Base-by-base conservation (phyloP, 2,329 filamentous ascomycete species). In the Juglanconis juglandina region DNA sequence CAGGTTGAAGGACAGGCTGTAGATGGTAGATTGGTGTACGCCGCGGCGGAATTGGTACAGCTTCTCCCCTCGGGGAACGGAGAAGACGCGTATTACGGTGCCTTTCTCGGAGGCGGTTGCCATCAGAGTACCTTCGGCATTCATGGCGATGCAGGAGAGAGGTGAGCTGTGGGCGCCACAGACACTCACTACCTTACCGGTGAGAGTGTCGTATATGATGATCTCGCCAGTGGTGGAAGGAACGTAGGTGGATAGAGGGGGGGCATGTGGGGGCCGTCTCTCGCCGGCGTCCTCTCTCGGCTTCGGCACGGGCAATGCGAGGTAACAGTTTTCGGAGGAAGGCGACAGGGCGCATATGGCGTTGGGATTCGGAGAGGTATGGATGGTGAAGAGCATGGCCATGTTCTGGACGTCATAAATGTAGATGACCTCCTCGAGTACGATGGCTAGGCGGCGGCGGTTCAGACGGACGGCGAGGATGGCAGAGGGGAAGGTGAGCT, bases 321-420 rank as follows among this genome's bases (percentile, higher is more conserved):
- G 88, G 74, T 92, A 98, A 79, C 94, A 98, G 73, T 95, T 92
- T 62, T 98, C 94, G 5, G 93, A 96, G 1, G 92, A 96, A 1
- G 95, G 92, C 1, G 94, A 96, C 5, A 99, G 83, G 4, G 93
- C 91, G 75, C 92, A 96, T 63, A 98, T 95, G 39, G 92, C 92
- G 65, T 87, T 87, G 1, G 93, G 91, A 69, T 99, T 99, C 6
- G 95, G 91, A 3, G 94, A 97, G 5, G 94, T 98, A 61, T 92
- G 87, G 65, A 98, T 96, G 5, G 92, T 96, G 74, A 92, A 90
- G 46, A 98, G 81, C 61, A 98, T 85, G 69, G 90, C 94, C 94
- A 99, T 98, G 72, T 97, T 98, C 76, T 93, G 92, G 66, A 99
- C 98, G 74, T 99, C 95, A 78, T 99, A 99, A 53, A 99, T 84